Conservation (phyloP, 1,284 basidiomycete species). For the Fomitopsis palustris region DNA sequence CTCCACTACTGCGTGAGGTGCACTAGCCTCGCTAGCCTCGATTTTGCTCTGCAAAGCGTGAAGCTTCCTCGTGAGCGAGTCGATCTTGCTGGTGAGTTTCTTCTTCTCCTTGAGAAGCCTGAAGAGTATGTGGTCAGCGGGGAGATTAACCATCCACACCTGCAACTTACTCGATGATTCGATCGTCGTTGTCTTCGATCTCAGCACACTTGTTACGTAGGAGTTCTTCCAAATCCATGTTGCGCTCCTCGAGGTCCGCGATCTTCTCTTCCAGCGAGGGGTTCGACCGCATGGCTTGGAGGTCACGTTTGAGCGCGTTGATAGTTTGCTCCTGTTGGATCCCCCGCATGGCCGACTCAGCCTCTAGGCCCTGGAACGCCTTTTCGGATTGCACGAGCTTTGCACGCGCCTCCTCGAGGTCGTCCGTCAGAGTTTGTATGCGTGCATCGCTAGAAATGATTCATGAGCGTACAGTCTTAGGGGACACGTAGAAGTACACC, state of each 20-base stretch:
- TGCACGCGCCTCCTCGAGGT: slow-evolving; percentile 42
- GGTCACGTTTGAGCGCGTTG: slow-evolving; percentile 50
- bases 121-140: background rate
- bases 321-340: slow-evolving; percentile 64
- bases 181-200: slow-evolving; percentile 80
- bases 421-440: slow-evolving; percentile 39
- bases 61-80: slow-evolving; percentile 65
- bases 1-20: slow-evolving; percentile 16
- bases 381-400: slow-evolving; percentile 52
- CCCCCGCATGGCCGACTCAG: slow-evolving; percentile 56
- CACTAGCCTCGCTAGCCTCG: slow-evolving; percentile 39
- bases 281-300: slow-evolving; percentile 48
- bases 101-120: slow-evolving; percentile 79
- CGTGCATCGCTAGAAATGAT: slow-evolving; percentile 41
- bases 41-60: slow-evolving; percentile 68
- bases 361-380: slow-evolving; percentile 54
- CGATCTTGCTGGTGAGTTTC: slow-evolving; percentile 64
- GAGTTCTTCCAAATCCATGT: slow-evolving; percentile 69
- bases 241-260: slow-evolving; percentile 61
- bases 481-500: background rate
- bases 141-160: background rate
- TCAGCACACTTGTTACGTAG: slow-evolving; percentile 66
- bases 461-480: slow-evolving; percentile 5
- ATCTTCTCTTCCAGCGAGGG: slow-evolving; percentile 53
- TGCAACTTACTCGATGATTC: slow-evolving; percentile 64